A percentile compares a stretch with the other conserved stretches of the same genome.
These are phyloP conservation scores for Cyberlindnera euphorbiiphila DNA, from an alignment of 805 yeast species.

Conservation along the genomic window DNA sequence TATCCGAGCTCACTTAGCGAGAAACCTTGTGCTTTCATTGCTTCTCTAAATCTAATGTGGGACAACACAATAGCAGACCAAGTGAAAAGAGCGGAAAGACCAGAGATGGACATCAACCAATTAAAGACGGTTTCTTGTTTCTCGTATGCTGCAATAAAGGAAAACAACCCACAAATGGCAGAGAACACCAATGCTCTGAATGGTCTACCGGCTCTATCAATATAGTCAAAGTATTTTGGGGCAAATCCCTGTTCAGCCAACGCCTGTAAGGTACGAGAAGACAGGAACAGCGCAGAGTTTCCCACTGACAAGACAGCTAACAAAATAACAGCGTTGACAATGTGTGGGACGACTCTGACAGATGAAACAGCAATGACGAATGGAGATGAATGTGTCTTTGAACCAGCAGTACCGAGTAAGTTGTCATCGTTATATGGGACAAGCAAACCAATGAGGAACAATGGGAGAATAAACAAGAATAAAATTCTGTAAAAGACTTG, in stretches of 20 bases:
- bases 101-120: constrained; percentile 64
- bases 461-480: constrained; percentile 51
- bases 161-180: constrained; percentile 50
- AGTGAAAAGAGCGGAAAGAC: constrained; percentile 55
- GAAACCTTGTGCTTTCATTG: constrained; percentile 62
- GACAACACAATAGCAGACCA: constrained; percentile 58
- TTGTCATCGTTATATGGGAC: constrained; percentile 54
- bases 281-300: constrained; percentile 68
- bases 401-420: constrained; percentile 46
- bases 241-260: constrained; percentile 60
- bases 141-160: constrained; percentile 53
- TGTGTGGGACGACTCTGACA: constrained; percentile 62
- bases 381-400: constrained; percentile 62
- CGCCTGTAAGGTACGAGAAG: constrained; percentile 65
- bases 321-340: constrained; percentile 71
- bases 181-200: constrained; percentile 49
- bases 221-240: constrained; percentile 53
- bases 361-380: constrained; percentile 66
- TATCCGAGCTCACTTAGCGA: constrained; percentile 56
- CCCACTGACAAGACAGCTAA: constrained; percentile 74
- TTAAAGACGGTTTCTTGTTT: constrained; percentile 51
- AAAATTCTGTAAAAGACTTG: constrained; percentile 64
- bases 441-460: constrained; percentile 48
- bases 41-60: constrained; percentile 61
- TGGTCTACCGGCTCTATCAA: constrained; percentile 67